Percentiles rank a stretch among this genome's conserved stretches.
Evolutionary conservation across 306 rosid genomes (phyloP).

Genomic region (Oemleria cerasiformis): DNA sequence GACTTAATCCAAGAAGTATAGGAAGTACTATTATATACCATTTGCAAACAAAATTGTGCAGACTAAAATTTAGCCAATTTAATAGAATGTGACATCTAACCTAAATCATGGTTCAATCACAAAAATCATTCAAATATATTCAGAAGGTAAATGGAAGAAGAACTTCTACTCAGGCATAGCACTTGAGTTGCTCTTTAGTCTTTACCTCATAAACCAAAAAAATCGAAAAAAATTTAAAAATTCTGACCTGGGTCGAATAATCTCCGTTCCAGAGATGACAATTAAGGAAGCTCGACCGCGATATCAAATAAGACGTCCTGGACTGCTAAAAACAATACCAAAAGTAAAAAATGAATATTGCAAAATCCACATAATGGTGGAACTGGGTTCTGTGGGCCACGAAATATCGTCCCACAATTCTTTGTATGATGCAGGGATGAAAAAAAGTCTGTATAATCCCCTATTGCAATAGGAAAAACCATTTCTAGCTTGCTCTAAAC

Average conservation of each 20-base stretch:
- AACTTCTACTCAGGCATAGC: too few species aligned
- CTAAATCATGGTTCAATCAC: not conserved
- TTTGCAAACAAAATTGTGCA: not conserved
- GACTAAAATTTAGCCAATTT: not conserved
- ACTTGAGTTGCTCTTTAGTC: too few species aligned
- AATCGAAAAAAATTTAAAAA: conserved; percentile 4
- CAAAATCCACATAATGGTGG: conserved; percentile 36
- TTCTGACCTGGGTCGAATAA: conserved; percentile 74
- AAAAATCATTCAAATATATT: not conserved
- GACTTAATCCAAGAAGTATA: conserved; percentile 11
- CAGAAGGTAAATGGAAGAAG: too few species aligned
- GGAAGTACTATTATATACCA: not conserved
- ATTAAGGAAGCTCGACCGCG: conserved; percentile 93
- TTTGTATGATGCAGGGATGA: conserved; percentile 72
- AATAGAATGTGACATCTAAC: not conserved
- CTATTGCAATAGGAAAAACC: conserved; percentile 81
- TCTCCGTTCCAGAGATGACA: conserved; percentile 85
- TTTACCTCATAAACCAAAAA: too few species aligned
- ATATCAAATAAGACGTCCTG: conserved; percentile 30
- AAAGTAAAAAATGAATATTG: conserved; percentile 1
- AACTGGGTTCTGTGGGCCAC: conserved; percentile 66
- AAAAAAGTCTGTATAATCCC: conserved; percentile 93
- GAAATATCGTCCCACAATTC: conserved; percentile 85
- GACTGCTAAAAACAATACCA: conserved; percentile 1
- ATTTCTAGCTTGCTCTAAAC: conserved; percentile 60